Percentiles rank a stretch among this genome's conserved stretches.
Conservation (phyloP, 2,329 filamentous ascomycete species). For the Ilyonectria robusta region DNA sequence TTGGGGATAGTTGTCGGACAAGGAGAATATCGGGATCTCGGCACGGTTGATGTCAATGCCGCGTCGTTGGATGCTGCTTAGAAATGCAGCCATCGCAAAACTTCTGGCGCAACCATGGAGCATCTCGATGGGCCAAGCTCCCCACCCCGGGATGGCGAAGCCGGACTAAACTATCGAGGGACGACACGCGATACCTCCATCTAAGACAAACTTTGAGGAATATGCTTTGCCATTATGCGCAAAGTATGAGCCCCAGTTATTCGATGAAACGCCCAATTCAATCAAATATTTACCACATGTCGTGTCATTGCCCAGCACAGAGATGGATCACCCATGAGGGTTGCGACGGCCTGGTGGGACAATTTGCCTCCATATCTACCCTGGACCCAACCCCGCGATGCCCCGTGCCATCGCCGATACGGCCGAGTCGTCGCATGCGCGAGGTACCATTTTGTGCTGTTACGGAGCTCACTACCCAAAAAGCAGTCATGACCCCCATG, state of each 20-base stretch:
- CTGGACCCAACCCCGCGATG: slow-evolving; percentile 1
- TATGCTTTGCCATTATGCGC: background rate
- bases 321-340: background rate
- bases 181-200: background rate
- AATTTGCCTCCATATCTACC: background rate
- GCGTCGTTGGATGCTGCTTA: background rate
- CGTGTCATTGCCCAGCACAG: background rate
- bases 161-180: background rate
- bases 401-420: background rate
- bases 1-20: background rate
- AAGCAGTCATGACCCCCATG: background rate
- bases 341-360: background rate
- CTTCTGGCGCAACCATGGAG: background rate
- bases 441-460: background rate
- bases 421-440: background rate
- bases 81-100: background rate
- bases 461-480: background rate
- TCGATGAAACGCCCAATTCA: background rate
- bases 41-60: slow-evolving; percentile 1
- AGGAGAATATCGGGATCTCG: slow-evolving; percentile 22
- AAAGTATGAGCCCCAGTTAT: background rate
- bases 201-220: background rate
- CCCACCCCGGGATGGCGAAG: too few species aligned
- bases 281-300: background rate
- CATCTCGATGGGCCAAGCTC: background rate